Base-by-base conservation (phyloP, 176 grass and related monocot genomes). In the Lolium perenne region DNA sequence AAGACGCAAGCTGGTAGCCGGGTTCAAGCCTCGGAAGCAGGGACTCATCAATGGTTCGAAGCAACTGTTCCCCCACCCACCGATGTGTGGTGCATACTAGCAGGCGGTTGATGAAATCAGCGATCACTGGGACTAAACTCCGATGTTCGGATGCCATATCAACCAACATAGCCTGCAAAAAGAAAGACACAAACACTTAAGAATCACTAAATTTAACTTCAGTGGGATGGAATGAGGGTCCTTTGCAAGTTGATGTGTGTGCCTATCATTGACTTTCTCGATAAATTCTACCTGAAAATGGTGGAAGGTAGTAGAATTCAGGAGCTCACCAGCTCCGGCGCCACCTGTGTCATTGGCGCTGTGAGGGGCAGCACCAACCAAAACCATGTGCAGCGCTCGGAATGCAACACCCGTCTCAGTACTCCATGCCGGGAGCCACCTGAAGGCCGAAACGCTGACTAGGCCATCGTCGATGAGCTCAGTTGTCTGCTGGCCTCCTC, bases 331-430 rank as follows among this genome's bases (percentile, higher is more conserved):
- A 87, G 82, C 82, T 75, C 80, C 82, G 68, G 54, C 56, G 77
- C 64, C 73, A 71, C 55, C 74, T 13, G 49, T 86, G 79, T 32
- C 51, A 40, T 94, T 86, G 14, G 54, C 25, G 38, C 25, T 35
- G 82, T 98, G 95, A 82, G 95, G 91, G 18, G 85, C 70, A 75
- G 93, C 88, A 58, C 74, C 83, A 61, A 92, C 56, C 56, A 95
- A 87, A 80, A 92, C 69, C 45, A 67, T 85, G 80, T 98, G 91
- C 82, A 98, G 86, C 6, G 74, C 84, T 46, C 93, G 88, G 86
- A 98, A 98, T 48, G 95, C 91, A 15, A 98, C 89, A 16, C 20
- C 35, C 0, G 91, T 98, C 86, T 98, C 95, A 10, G 93, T 94
- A 87, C 95, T 98, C 95, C 90, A 91, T 49, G 86, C 20, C 0